These are phyloP conservation scores for Penicillium sp. DNA, from an alignment of 2,329 filamentous ascomycete genomes.

Conservation along the genomic window DNA sequence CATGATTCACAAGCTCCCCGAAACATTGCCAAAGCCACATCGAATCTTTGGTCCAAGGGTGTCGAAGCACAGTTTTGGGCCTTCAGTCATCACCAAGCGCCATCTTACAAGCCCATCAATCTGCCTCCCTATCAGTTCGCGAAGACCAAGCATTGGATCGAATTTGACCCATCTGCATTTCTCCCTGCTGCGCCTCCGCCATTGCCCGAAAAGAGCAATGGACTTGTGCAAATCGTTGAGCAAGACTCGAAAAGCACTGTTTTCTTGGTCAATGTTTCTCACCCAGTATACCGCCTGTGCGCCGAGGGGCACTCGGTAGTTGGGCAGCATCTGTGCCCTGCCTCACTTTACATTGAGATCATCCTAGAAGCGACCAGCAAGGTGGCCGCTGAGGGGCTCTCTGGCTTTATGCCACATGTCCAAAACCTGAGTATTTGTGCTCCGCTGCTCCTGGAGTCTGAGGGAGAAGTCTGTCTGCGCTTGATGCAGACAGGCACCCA, in stretches of 20 bases:
- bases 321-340: background rate
- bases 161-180: background rate
- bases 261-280: background rate
- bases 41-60: slow-evolving; percentile 1
- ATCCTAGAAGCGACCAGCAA: background rate
- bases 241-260: background rate
- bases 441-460: background rate
- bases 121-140: slow-evolving; percentile 4
- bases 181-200: background rate
- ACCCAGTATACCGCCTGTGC: background rate
- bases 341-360: slow-evolving; percentile 1
- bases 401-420: background rate
- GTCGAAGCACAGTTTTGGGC: background rate
- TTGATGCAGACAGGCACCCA: background rate
- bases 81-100: background rate
- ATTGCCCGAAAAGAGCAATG: background rate
- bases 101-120: background rate
- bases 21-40: background rate
- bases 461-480: background rate
- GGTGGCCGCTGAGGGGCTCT: background rate
- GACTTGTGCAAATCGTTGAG: background rate
- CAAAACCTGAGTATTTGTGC: background rate
- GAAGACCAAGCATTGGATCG: background rate
- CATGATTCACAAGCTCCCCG: background rate
- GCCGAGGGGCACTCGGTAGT: background rate